Evolutionary conservation across 257 asterid genomes (phyloP).

Genomic region (Vinca minor): DNA sequence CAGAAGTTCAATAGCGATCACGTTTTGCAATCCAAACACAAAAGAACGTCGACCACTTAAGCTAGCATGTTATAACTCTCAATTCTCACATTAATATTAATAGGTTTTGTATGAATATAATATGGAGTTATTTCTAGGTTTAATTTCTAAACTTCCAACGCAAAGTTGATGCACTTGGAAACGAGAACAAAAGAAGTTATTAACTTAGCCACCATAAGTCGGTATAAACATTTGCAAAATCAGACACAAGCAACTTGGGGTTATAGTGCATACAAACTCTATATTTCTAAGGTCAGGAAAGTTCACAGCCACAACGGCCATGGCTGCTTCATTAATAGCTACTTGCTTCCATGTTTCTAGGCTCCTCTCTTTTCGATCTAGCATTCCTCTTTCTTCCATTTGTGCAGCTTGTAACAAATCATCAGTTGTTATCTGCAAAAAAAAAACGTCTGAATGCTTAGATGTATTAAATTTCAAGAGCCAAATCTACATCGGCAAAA

Average conservation of each 20-base stretch:
- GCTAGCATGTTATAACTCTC: too few species aligned
- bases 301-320: conserved; percentile 85
- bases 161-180: neutral
- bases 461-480: neutral
- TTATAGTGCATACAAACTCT: conserved; percentile 50
- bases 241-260: conserved; percentile 7
- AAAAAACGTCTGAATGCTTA: conserved; percentile 12
- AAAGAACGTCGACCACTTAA: too few species aligned
- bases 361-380: conserved; percentile 85
- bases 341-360: conserved; percentile 86
- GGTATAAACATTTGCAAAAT: neutral
- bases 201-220: neutral
- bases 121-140: neutral
- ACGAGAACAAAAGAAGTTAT: neutral
- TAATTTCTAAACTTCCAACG: too few species aligned
- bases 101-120: neutral
- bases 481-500: neutral
- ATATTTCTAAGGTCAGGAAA: conserved; percentile 79
- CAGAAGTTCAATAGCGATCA: conserved; percentile 7
- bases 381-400: conserved; percentile 91
- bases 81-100: neutral
- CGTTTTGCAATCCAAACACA: neutral
- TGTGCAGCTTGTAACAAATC: conserved; percentile 98
- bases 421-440: conserved; percentile 81
- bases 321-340: conserved; percentile 85